Evolutionary conservation across 202 grass and related monocot genomes (phyloP).

Genomic region (Thinopyrum obtusiflorum): DNA sequence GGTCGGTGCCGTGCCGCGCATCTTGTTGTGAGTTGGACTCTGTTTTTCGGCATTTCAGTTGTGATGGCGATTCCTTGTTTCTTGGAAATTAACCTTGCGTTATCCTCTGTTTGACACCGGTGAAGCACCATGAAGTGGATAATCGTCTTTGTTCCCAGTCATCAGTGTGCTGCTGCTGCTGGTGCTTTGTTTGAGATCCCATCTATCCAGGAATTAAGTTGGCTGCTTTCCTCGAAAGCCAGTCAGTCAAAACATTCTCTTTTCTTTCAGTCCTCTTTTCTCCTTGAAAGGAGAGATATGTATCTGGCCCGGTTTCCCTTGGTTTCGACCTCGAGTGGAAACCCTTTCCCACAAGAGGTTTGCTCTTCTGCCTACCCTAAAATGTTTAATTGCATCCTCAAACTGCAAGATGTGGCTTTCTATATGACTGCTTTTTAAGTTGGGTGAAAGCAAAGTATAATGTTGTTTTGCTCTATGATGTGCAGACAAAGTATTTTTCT

Average conservation of each 20-base stretch:
- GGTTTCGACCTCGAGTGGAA: slow-evolving; percentile 92
- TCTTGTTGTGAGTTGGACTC: no score
- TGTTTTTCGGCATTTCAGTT: no score
- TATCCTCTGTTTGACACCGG: no score
- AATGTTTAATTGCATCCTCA: not conserved
- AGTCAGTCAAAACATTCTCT: slow-evolving; percentile 16
- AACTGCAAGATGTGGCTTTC: not conserved
- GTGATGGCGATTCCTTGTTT: no score
- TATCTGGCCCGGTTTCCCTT: slow-evolving; percentile 37
- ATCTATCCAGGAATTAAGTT: not conserved
- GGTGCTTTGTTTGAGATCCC: not conserved
- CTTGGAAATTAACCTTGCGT: no score
- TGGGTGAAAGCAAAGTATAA: not conserved
- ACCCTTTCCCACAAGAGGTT: slow-evolving; percentile 71
- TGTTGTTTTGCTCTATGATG: not conserved
- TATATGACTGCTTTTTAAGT: not conserved
- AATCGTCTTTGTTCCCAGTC: not conserved
- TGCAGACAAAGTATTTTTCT: slow-evolving; percentile 1
- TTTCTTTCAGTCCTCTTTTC: no score
- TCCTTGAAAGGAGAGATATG: no score
- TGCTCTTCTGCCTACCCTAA: slow-evolving; percentile 13
- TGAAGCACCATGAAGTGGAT: not conserved
- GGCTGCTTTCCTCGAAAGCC: not conserved
- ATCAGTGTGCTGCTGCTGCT: not conserved
- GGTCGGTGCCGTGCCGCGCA: no score